phyloP scores from a whole-genome alignment of 2,329 filamentous ascomycete species.

The Hymenoscyphus occultus region DNA sequence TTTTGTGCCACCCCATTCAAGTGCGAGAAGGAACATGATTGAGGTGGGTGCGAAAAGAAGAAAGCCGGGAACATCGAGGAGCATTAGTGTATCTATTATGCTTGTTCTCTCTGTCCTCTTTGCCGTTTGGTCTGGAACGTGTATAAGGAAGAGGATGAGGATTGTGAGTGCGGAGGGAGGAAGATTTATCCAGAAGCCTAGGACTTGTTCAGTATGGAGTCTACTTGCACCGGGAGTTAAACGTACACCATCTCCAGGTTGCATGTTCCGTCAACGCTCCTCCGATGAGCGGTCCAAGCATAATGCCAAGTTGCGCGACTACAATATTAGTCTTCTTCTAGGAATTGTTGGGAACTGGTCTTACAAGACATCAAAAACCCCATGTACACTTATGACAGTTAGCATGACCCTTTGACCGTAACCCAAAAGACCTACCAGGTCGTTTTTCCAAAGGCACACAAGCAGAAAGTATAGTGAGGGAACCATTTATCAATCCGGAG shows the following conservation, averaged over 20 bases:
- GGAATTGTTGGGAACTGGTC: background rate
- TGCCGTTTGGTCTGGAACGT: constrained; percentile 30
- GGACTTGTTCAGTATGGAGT: background rate
- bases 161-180: constrained; percentile 40
- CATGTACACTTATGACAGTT: constrained; percentile 17
- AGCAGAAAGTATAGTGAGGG: constrained; percentile 49
- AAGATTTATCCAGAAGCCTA: constrained; percentile 43
- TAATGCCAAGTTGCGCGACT: constrained; percentile 26
- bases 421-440: constrained; percentile 12
- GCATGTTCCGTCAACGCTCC: constrained; percentile 39
- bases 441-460: constrained; percentile 26
- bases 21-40: constrained; percentile 37
- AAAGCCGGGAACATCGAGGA: constrained; percentile 37
- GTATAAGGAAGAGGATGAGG: constrained; percentile 39
- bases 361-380: constrained; percentile 27
- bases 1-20: constrained; percentile 37
- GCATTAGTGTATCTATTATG: constrained; percentile 22
- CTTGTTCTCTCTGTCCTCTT: constrained; percentile 9
- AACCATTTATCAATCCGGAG: constrained; percentile 51
- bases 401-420: background rate
- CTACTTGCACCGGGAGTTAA: background rate
- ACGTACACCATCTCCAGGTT: constrained; percentile 34
- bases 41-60: constrained; percentile 36
- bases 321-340: constrained; percentile 5
- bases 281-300: constrained; percentile 36